Conservation (phyloP, 495 filamentous ascomycete species). For the Wilcoxina mikolae region DNA sequence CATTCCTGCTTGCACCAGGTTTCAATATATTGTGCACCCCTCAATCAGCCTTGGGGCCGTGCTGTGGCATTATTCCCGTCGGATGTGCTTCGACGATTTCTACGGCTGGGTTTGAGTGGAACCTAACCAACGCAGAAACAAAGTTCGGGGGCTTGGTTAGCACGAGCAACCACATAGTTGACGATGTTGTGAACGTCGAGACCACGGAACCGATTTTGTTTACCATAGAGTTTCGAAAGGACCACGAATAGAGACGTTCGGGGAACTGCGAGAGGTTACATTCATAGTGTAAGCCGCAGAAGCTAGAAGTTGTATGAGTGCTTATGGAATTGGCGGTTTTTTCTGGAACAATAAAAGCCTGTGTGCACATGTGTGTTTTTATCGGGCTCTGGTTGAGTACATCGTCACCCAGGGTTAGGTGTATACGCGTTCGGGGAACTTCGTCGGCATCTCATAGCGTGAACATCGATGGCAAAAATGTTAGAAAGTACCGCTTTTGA, state of each 20-base stretch:
- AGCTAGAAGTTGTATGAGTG: too few species aligned
- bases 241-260: background rate
- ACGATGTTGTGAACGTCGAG: constrained; percentile 41
- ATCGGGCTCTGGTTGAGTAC: too few species aligned
- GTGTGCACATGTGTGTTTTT: too few species aligned
- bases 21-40: constrained; percentile 53
- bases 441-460: background rate
- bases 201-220: constrained; percentile 62
- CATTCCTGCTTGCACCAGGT: constrained; percentile 58
- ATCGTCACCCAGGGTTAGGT: background rate
- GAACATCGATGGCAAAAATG: background rate
- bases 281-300: too few species aligned
- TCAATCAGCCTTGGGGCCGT: constrained; percentile 32
- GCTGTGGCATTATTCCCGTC: constrained; percentile 64
- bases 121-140: constrained; percentile 66
- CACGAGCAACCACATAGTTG: constrained; percentile 76
- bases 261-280: background rate
- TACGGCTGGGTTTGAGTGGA: constrained; percentile 75
- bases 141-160: constrained; percentile 72
- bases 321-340: too few species aligned
- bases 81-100: constrained; percentile 56
- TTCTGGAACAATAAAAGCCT: too few species aligned
- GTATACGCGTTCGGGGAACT: background rate
- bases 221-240: constrained; percentile 52
- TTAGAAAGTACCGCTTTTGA: constrained; percentile 1